A percentile compares a stretch with the other conserved stretches of the same genome.
These are phyloP conservation scores for Trichocladium antarcticum DNA, from an alignment of 495 filamentous ascomycete genomes.

Conservation along the genomic window DNA sequence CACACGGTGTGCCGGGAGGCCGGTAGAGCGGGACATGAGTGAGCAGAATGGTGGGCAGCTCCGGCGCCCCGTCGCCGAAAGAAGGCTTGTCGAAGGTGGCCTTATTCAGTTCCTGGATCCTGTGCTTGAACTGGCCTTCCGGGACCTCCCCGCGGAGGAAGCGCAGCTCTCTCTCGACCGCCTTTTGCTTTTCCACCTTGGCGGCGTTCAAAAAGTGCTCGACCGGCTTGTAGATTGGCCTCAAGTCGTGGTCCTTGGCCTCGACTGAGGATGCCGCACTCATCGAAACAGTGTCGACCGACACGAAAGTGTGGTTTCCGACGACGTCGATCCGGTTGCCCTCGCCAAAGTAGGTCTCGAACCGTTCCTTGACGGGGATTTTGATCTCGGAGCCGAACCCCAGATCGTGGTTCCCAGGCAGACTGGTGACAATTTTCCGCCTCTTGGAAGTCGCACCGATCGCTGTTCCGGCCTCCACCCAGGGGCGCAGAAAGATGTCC, in stretches of 20 bases:
- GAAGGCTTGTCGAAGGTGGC: conserved; percentile 34
- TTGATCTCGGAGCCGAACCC: conserved; percentile 83
- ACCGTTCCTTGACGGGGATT: conserved; percentile 63
- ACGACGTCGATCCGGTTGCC: conserved; percentile 79
- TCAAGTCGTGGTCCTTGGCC: conserved; percentile 37
- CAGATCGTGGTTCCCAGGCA: conserved; percentile 96
- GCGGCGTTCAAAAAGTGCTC: conserved; percentile 64
- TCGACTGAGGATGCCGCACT: conserved; percentile 48
- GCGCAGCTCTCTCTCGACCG: conserved; percentile 45
- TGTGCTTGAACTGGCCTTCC: conserved; percentile 41
- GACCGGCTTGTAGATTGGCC: conserved; percentile 59
- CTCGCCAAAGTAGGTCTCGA: conserved; percentile 79
- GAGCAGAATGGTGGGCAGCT: conserved; percentile 74
- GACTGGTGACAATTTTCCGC: conserved; percentile 60
- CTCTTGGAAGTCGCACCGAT: conserved; percentile 34
- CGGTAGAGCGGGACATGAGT: conserved; percentile 89
- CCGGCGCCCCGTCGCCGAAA: conserved; percentile 29
- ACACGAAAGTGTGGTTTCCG: conserved; percentile 93
- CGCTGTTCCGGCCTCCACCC: conserved; percentile 33
- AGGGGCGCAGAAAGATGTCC: conserved; percentile 62
- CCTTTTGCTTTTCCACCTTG: conserved; percentile 39
- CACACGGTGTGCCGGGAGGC: conserved; percentile 69
- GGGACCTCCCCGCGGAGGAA: conserved; percentile 40
- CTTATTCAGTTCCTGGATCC: conserved; percentile 37
- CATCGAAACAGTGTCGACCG: conserved; percentile 76